phyloP scores from a whole-genome alignment of 2,329 filamentous ascomycete genomes.

The Xylaria sp. region DNA sequence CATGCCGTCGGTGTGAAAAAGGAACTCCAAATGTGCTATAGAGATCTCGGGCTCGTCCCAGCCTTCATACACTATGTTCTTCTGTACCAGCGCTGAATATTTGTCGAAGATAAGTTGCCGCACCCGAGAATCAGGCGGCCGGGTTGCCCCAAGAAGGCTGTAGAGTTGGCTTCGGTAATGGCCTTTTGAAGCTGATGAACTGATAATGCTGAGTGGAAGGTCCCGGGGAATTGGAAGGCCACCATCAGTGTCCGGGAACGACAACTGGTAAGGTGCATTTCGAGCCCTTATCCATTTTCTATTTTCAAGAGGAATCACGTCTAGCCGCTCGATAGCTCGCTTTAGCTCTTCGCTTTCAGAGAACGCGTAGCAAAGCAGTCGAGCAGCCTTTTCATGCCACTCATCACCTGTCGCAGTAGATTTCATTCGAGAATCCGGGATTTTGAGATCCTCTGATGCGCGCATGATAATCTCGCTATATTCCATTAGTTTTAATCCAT shows the following conservation, averaged over 20 bases:
- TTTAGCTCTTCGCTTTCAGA: background rate
- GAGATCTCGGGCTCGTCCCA: background rate
- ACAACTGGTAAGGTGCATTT: conserved; percentile 10
- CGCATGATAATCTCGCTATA: conserved; percentile 3
- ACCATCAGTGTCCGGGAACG: conserved; percentile 26
- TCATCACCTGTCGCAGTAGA: conserved; percentile 32
- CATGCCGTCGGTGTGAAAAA: conserved; percentile 4
- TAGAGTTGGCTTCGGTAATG: conserved; percentile 2
- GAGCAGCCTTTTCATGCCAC: conserved; percentile 41
- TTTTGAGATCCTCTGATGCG: conserved; percentile 28
- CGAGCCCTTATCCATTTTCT: conserved; percentile 38
- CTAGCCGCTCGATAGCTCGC: conserved; percentile 19
- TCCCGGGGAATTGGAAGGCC: conserved; percentile 26
- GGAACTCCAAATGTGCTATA: conserved; percentile 14
- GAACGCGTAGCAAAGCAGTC: conserved; percentile 33
- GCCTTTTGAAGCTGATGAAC: background rate
- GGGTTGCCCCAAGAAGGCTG: conserved; percentile 9
- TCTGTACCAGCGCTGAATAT: background rate
- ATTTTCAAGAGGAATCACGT: conserved; percentile 38
- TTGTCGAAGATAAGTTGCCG: conserved; percentile 19
- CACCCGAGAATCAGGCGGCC: background rate
- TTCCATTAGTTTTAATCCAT: conserved; percentile 9
- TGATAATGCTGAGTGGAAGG: background rate
- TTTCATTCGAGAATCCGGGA: conserved; percentile 31
- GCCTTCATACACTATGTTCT: background rate